These are phyloP conservation scores for Ceratocystis papillata DNA, from an alignment of 2,329 filamentous ascomycete genomes.

Conservation along the genomic window DNA sequence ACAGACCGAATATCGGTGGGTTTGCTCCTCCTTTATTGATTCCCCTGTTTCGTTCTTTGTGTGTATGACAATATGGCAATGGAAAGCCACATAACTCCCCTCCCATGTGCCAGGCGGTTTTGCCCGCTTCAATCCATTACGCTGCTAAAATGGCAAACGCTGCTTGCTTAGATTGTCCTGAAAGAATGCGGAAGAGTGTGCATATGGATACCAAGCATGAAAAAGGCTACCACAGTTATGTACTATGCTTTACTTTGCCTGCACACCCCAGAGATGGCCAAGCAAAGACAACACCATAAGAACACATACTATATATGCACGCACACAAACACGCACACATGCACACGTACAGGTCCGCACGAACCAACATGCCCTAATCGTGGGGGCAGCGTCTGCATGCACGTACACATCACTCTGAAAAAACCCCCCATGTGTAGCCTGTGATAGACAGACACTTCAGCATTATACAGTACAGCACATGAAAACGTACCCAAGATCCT, in stretches of 20 bases:
- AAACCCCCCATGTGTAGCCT: neutral
- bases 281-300: neutral
- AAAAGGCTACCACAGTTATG: neutral
- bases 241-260: no score
- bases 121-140: no score
- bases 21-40: no score
- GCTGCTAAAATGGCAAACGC: no score
- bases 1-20: neutral
- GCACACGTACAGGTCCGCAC: neutral
- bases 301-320: neutral
- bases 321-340: neutral
- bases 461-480: neutral
- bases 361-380: neutral
- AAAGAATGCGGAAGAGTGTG: neutral
- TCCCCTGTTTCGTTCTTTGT: no score
- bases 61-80: no score
- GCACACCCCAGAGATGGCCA: no score
- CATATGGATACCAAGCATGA: neutral
- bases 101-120: no score
- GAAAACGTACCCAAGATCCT: neutral
- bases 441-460: neutral
- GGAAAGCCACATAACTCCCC: no score
- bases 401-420: neutral
- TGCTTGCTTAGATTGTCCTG: no score
- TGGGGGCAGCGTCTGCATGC: constrained; percentile 1